A percentile compares a stretch with the other conserved stretches of the same genome.
These are phyloP conservation scores for Pyrenophora tritici-repentis DNA, from an alignment of 2,329 filamentous ascomycete genomes.

Conservation along the genomic window DNA sequence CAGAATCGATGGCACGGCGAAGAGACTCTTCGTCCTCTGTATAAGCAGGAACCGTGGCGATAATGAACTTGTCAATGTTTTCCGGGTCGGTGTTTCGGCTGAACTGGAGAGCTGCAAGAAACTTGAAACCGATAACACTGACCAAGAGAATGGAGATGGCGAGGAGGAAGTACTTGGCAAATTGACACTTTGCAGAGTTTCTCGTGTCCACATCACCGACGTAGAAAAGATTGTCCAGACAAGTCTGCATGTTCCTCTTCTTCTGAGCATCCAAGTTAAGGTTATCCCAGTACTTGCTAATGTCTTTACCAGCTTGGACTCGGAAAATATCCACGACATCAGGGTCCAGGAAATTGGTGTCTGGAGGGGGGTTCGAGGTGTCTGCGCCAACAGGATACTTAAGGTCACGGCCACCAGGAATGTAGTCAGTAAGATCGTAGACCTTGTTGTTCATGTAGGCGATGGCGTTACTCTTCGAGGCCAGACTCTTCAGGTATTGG, in stretches of 20 bases:
- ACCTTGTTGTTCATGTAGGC: constrained; percentile 79
- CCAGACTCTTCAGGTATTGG: constrained; percentile 74
- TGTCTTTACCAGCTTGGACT: constrained; percentile 73
- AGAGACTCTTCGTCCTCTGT: constrained; percentile 98
- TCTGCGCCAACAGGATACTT: constrained; percentile 59
- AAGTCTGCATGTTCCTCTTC: constrained; percentile 74
- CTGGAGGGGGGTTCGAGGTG: constrained; percentile 39
- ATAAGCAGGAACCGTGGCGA: constrained; percentile 96
- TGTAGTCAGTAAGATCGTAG: constrained; percentile 88
- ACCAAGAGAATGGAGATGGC: constrained; percentile 81
- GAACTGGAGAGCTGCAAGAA: constrained; percentile 94
- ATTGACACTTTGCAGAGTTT: constrained; percentile 81
- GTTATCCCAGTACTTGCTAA: constrained; percentile 81
- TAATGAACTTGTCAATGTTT: constrained; percentile 97
- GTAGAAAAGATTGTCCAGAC: constrained; percentile 93
- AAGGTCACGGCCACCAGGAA: constrained; percentile 72
- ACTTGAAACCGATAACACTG: constrained; percentile 89
- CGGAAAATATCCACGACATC: constrained; percentile 78
- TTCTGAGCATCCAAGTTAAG: constrained; percentile 63
- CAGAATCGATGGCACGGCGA: constrained; percentile 94
- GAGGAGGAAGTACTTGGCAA: constrained; percentile 87
- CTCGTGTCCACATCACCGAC: constrained; percentile 90
- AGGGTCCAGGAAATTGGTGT: constrained; percentile 80
- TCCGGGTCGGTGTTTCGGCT: constrained; percentile 88
- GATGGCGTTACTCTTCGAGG: constrained; percentile 68